These are phyloP conservation scores for Musa itinerans DNA, from an alignment of 176 grass and related monocot genomes.

Conservation along the genomic window DNA sequence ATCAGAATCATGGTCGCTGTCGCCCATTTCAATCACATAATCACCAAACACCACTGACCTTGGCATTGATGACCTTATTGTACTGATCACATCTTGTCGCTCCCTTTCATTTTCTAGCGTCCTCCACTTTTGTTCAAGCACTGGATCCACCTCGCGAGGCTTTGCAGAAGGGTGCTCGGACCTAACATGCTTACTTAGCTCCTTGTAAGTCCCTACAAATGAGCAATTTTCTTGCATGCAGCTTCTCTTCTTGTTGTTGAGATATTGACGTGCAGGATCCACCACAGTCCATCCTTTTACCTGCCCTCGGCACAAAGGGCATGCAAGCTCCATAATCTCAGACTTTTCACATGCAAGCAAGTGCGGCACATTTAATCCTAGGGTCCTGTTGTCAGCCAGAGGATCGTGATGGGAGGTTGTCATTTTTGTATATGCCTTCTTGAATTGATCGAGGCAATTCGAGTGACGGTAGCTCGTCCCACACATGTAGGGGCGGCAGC, in stretches of 20 bases:
- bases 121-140: conserved; percentile 77
- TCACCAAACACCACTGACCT: conserved; percentile 71
- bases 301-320: conserved; percentile 72
- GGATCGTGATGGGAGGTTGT: conserved; percentile 35
- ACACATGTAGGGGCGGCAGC: conserved; percentile 90
- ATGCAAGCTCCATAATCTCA: conserved; percentile 48
- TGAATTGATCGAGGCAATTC: conserved; percentile 7
- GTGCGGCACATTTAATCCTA: conserved; percentile 23
- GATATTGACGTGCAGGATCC: conserved; percentile 66
- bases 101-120: conserved; percentile 70
- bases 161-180: conserved; percentile 60
- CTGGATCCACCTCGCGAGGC: conserved; percentile 63
- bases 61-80: too few species aligned
- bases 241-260: conserved; percentile 63
- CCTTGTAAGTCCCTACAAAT: conserved; percentile 68
- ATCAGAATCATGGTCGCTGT: conserved; percentile 33
- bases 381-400: conserved; percentile 15
- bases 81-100: conserved; percentile 34
- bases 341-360: conserved; percentile 41
- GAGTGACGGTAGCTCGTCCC: conserved; percentile 6
- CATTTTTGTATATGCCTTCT: conserved; percentile 72
- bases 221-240: conserved; percentile 87
- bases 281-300: conserved; percentile 25
- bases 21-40: conserved; percentile 47
- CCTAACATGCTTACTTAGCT: conserved; percentile 75